A percentile compares a stretch with the other conserved stretches of the same genome.
Evolutionary conservation across 2,329 filamentous ascomycete genomes (phyloP).

Genomic region (Monosporascus sp.): DNA sequence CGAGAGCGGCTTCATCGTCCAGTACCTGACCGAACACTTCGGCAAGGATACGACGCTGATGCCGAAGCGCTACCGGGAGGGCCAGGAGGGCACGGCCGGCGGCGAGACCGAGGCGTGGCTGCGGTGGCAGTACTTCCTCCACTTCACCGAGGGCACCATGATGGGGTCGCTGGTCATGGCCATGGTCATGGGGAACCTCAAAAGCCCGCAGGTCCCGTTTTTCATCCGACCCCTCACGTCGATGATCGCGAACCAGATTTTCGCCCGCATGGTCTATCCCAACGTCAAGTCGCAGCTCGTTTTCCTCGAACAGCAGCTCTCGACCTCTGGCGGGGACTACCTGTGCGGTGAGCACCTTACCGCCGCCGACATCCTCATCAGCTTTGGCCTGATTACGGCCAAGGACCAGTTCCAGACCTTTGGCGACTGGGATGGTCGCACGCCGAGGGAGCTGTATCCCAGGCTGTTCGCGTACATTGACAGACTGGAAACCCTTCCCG

Average conservation of each 20-base stretch:
- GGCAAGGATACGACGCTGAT: constrained; percentile 39
- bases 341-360: constrained; percentile 45
- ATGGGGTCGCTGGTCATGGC: constrained; percentile 32
- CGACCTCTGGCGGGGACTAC: constrained; percentile 39
- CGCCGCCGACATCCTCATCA: constrained; percentile 48
- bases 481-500: constrained; percentile 38
- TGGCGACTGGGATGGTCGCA: constrained; percentile 35
- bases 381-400: constrained; percentile 44
- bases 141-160: constrained; percentile 80
- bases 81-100: constrained; percentile 50
- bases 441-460: constrained; percentile 35
- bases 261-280: constrained; percentile 38
- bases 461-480: constrained; percentile 42
- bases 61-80: constrained; percentile 50
- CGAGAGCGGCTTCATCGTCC: constrained; percentile 74
- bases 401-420: constrained; percentile 33
- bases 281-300: constrained; percentile 42
- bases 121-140: constrained; percentile 64
- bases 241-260: constrained; percentile 37
- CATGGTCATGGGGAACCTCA: constrained; percentile 29
- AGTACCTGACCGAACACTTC: constrained; percentile 72
- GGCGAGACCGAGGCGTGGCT: constrained; percentile 58
- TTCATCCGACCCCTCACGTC: constrained; percentile 47
- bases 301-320: constrained; percentile 46
- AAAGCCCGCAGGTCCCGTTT: constrained; percentile 43